A percentile compares a stretch with the other conserved stretches of the same genome.
Conservation (phyloP, 2,329 filamentous ascomycete genomes). For the Dactylellina parvicollis region DNA sequence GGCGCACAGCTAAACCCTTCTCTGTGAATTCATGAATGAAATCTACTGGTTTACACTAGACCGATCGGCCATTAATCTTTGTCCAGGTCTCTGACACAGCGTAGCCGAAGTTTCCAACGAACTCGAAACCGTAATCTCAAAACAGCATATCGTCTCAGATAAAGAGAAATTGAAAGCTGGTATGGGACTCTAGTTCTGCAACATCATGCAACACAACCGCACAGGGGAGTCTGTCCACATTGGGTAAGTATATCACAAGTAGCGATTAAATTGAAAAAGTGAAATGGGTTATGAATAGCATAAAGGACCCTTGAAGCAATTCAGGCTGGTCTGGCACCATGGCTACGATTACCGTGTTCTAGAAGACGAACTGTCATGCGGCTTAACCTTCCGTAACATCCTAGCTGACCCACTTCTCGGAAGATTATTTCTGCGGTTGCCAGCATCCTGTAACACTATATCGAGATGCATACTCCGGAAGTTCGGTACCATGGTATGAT, state of each 20-base stretch:
- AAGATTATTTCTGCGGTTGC: not conserved
- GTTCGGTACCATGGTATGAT: not conserved
- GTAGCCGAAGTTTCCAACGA: not conserved
- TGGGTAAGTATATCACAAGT: too few species aligned
- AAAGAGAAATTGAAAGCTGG: not conserved
- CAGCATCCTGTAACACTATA: too few species aligned
- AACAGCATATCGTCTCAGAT: not conserved
- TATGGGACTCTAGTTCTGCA: not conserved
- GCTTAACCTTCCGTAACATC: not conserved
- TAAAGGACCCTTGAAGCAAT: not conserved
- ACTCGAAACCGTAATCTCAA: not conserved
- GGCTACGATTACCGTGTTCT: too few species aligned
- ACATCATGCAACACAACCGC: slow-evolving; percentile 3
- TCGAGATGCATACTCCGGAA: too few species aligned
- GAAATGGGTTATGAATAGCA: not conserved
- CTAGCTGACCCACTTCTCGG: not conserved
- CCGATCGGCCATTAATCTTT: too few species aligned
- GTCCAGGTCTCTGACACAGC: not conserved
- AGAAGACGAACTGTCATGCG: not conserved
- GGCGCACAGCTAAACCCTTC: too few species aligned
- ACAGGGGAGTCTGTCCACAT: not conserved
- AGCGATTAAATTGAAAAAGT: not conserved
- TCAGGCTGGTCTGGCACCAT: not conserved
- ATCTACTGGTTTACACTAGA: too few species aligned
- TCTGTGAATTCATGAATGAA: too few species aligned